A percentile compares a stretch with the other conserved stretches of the same genome.
phyloP scores from a whole-genome alignment of 768 basidiomycete genomes.

The Chalciporus piperatus region DNA sequence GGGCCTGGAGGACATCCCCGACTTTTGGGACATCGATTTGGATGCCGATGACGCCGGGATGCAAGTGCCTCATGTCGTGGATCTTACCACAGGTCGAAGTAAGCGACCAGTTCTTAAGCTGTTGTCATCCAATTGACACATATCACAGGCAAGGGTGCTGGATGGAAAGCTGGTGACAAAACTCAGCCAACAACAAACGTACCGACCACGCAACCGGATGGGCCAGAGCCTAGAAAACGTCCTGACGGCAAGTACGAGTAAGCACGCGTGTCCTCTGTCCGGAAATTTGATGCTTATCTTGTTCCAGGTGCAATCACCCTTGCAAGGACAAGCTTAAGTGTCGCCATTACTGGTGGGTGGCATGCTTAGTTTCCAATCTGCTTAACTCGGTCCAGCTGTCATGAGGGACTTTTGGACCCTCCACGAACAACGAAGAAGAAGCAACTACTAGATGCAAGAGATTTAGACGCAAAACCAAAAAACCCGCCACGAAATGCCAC shows the following conservation, averaged over 20 bases:
- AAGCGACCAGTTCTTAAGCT: background rate
- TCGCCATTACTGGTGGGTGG: conserved; percentile 64
- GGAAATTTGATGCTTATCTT: background rate
- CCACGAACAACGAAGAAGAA: conserved; percentile 38
- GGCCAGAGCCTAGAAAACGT: conserved; percentile 37
- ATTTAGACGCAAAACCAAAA: conserved; percentile 4
- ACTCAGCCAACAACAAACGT: conserved; percentile 1
- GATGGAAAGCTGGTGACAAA: background rate
- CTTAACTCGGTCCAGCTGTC: conserved; percentile 51
- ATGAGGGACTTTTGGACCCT: conserved; percentile 62
- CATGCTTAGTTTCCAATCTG: background rate
- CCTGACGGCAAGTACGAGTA: conserved; percentile 67
- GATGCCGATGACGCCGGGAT: conserved; percentile 29
- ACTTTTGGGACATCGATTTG: conserved; percentile 58
- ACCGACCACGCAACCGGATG: conserved; percentile 2
- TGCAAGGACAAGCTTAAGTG: conserved; percentile 79
- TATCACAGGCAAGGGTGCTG: background rate
- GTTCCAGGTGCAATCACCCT: conserved; percentile 66
- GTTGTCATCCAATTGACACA: background rate
- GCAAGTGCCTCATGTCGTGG: conserved; percentile 23
- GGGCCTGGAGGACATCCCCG: conserved; percentile 64
- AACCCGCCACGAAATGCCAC: background rate
- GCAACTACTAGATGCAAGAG: conserved; percentile 20
- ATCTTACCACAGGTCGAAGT: conserved; percentile 34
- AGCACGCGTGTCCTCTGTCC: conserved; percentile 13